A percentile compares a stretch with the other conserved stretches of the same genome.
These are phyloP conservation scores for Alternaria atra DNA, from an alignment of 2,329 filamentous ascomycete species.

Conservation along the genomic window DNA sequence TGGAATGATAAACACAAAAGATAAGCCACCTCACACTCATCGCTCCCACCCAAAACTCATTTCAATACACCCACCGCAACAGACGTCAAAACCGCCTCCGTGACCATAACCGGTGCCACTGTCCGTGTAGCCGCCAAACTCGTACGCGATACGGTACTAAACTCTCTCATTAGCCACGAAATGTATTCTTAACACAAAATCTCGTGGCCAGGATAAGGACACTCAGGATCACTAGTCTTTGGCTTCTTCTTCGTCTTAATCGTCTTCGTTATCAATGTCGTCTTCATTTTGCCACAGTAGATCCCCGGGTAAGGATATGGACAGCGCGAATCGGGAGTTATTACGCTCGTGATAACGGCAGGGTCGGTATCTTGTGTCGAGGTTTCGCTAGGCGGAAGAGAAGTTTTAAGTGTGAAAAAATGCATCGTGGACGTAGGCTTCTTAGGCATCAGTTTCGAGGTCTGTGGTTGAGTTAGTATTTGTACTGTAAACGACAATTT, in stretches of 20 bases:
- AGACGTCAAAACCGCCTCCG: conserved; percentile 1
- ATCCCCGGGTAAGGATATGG: conserved; percentile 43
- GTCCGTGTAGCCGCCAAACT: neutral
- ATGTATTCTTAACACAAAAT: neutral
- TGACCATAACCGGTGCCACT: conserved; percentile 9
- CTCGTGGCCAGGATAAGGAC: neutral
- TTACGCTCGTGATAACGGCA: conserved; percentile 13
- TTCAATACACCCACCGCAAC: neutral
- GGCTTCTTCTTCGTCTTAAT: neutral
- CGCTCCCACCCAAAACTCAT: neutral
- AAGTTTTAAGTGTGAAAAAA: neutral
- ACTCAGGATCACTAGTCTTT: neutral
- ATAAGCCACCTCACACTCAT: neutral
- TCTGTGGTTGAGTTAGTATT: neutral
- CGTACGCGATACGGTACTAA: neutral
- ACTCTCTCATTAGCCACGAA: neutral
- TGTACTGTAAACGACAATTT: neutral
- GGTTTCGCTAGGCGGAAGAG: neutral
- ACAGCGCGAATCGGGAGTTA: conserved; percentile 30
- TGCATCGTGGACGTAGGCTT: neutral
- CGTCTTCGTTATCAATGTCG: conserved; percentile 14
- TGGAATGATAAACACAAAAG: neutral
- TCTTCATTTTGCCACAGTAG: conserved; percentile 27
- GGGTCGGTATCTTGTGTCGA: neutral
- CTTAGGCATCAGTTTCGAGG: neutral